Evolutionary conservation across 2,329 filamentous ascomycete genomes (phyloP), one percentile per base, ranked within the genome.

Genomic region (Penicillium freii): DNA sequence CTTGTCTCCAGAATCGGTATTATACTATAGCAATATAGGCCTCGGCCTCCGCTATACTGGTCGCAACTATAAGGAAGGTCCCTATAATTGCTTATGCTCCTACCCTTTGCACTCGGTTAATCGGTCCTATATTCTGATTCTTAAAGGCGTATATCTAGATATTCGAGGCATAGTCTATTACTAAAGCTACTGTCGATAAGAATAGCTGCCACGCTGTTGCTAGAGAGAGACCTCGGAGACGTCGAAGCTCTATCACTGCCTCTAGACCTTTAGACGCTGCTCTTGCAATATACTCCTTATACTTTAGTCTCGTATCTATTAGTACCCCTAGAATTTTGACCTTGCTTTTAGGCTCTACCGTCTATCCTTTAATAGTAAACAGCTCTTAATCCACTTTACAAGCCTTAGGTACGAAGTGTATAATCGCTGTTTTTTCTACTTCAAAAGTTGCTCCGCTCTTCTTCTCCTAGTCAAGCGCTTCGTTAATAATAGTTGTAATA

Each of bases 271-370:
- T 70, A 29, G 62, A 60, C 9, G 54, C 60, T 42, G 48, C 59
- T n/a, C 45, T 66, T 8, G 56, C 56, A 1, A 66, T 64, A 51
- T 68, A 54, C 51, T 69, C 44, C 44, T 63, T 66, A 33, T 65
- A 69, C 34, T 63, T 62, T 9, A 69, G 65, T 56, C 59, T 60
- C 1, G 54, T 42, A 46, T 69, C 66, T 43, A 68, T 69, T 15
- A 66, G 5, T 2, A 51, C 11, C 2, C 48, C 38, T 2, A 51
- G 9, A 36, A 51, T 42, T 27, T 51, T 51, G 2, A 51, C 13
- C 10, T 42, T 2, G n/a, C 42, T n/a, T 7, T 34, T 23, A 4
- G 38, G 36, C 4, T 15, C 13, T 9, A 51, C 27, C 3, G 36
- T 51, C 15, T 51, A 3, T 10, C 48, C 48, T 19, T 51, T 51